These are phyloP conservation scores for Aureobasidium sp. DNA, from an alignment of 2,329 filamentous ascomycete species.

Conservation along the genomic window DNA sequence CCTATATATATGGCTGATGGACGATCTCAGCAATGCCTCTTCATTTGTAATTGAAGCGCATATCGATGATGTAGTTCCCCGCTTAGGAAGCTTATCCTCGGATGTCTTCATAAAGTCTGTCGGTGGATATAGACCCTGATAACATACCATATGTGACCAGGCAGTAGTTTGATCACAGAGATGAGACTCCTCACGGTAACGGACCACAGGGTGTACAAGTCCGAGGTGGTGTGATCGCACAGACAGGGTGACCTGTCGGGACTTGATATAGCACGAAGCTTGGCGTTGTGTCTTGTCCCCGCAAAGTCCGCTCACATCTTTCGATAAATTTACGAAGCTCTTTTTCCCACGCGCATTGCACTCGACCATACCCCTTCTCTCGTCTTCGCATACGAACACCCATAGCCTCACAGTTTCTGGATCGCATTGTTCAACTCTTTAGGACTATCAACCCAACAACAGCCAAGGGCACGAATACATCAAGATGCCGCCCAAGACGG, in stretches of 20 bases:
- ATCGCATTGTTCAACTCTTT: background rate
- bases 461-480: background rate
- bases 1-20: background rate
- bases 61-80: too few species aligned
- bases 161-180: too few species aligned
- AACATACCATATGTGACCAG: too few species aligned
- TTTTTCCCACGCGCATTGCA: background rate
- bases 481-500: slow-evolving; percentile 14
- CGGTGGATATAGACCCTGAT: too few species aligned
- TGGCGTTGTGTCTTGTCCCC: background rate
- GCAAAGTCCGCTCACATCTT: background rate
- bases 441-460: too few species aligned
- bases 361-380: background rate
- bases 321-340: background rate
- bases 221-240: too few species aligned
- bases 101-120: too few species aligned
- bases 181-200: too few species aligned
- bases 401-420: background rate
- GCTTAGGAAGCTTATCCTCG: too few species aligned
- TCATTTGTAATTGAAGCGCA: too few species aligned
- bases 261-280: background rate
- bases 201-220: too few species aligned
- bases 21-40: background rate
- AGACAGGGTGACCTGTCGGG: background rate
- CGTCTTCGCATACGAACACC: background rate